These are phyloP conservation scores for Citrus reticulata DNA, from an alignment of 345 rosid genomes.

Conservation along the genomic window DNA sequence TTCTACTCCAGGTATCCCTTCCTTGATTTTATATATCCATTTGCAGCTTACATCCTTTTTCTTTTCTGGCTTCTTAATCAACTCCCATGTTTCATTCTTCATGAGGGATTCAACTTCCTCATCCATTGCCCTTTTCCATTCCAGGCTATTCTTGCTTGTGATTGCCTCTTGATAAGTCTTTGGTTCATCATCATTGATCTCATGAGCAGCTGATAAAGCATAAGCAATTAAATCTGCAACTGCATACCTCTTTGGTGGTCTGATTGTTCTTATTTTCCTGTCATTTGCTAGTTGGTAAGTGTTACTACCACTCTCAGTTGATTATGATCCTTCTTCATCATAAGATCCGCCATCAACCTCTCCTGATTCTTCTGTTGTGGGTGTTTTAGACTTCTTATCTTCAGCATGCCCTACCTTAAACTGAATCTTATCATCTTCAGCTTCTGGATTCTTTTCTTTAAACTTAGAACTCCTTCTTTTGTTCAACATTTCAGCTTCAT, in stretches of 20 bases:
- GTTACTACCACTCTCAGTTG: too few species aligned
- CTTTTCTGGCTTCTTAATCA: background rate
- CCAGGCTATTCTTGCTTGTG: background rate
- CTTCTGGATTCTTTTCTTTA: background rate
- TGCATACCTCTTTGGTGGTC: too few species aligned
- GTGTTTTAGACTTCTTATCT: too few species aligned
- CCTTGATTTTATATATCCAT: background rate
- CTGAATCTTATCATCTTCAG: background rate
- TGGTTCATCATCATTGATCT: background rate
- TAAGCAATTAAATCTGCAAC: too few species aligned
- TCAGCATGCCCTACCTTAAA: too few species aligned
- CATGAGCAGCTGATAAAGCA: background rate
- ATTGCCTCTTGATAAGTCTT: background rate
- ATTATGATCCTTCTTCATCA: too few species aligned
- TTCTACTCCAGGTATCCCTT: background rate
- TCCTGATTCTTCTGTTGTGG: too few species aligned
- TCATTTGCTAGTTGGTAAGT: too few species aligned
- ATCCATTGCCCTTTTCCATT: background rate
- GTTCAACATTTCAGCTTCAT: background rate
- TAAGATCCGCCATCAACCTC: too few species aligned
- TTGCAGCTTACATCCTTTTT: background rate
- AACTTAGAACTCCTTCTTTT: background rate
- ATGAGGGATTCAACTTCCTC: background rate
- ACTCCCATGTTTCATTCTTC: background rate
- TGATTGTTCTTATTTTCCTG: too few species aligned